Base-by-base conservation (phyloP, 345 rosid species). In the Rhodamnia rubescens region DNA sequence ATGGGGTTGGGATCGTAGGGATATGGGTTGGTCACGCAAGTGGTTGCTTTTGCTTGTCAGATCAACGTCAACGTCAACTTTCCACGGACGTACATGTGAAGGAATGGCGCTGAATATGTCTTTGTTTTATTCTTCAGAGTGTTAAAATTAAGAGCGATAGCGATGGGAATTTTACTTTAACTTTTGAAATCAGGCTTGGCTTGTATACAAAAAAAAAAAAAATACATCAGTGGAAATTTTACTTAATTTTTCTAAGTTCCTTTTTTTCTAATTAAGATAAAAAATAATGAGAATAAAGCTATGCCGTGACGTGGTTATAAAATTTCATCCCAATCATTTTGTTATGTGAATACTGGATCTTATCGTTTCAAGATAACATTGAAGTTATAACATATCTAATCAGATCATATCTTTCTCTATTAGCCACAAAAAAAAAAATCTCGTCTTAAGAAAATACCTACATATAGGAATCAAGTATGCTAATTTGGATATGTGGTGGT, bases 401-500 rank as follows among this genome's bases (percentile, higher is more conserved):
- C 6, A 6, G 21, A 57, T 0, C 0, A 0, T 24, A 57, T 13
- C 61, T 57, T 57, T 11, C 27, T 11, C 0, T 57, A 9, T 27
- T 57, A 10, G 3, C 27, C 26, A 56, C 18, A 53, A 56, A 56
- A 56, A 1, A 24, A 24, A 56, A 57, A 26, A 57, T 57, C 15
- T 26, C 13, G 3, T 56, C 27, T 56, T 24, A 56, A 56, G 61
- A 24, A 56, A 56, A 26, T 24, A 56, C 27, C 29, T 57, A 57
- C 15, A 2, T 26, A 26, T 55, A 12, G 14, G 27, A 24, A 57
- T 57, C n/a, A 57, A 57, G 14, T 57, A 57, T 26, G 61, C 7
- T 57, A 57, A 57, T n/a, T 57, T 57, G 61, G 61, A 57, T 56
- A 56, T 57, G 29, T 57, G 29, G 61, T 5, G n/a, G 27, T 26